phyloP scores from a whole-genome alignment of 345 rosid genomes.

The Arabis alpina region DNA sequence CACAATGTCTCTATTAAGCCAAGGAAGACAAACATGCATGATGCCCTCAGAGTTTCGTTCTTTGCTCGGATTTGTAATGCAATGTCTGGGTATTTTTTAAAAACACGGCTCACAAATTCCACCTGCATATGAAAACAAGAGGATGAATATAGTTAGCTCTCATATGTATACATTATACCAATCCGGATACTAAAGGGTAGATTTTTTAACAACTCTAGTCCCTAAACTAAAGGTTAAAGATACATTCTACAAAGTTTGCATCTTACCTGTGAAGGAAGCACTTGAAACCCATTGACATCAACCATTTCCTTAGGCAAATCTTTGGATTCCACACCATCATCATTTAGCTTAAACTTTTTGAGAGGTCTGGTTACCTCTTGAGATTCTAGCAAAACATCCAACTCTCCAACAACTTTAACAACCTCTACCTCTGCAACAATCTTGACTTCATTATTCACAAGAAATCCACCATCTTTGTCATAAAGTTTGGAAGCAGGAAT shows the following conservation, averaged over 20 bases:
- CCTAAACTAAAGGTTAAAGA: background rate
- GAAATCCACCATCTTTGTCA: conserved; percentile 26
- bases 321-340: too few species aligned
- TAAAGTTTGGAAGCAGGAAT: background rate
- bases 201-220: too few species aligned
- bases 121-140: background rate
- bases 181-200: too few species aligned
- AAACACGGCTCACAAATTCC: background rate
- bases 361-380: background rate
- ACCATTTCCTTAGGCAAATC: background rate
- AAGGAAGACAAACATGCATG: background rate
- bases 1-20: conserved; percentile 3
- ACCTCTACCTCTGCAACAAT: conserved; percentile 68
- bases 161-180: too few species aligned
- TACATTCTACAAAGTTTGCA: background rate
- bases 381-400: conserved; percentile 9
- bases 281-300: conserved; percentile 23
- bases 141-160: too few species aligned
- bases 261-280: conserved; percentile 17
- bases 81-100: conserved; percentile 6
- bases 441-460: conserved; percentile 55
- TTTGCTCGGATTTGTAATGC: background rate
- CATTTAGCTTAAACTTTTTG: background rate
- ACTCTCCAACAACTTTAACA: conserved; percentile 2
- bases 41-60: background rate